Evolutionary conservation across 805 yeast genomes (phyloP).

Genomic region (Ogataea zsoltii): DNA sequence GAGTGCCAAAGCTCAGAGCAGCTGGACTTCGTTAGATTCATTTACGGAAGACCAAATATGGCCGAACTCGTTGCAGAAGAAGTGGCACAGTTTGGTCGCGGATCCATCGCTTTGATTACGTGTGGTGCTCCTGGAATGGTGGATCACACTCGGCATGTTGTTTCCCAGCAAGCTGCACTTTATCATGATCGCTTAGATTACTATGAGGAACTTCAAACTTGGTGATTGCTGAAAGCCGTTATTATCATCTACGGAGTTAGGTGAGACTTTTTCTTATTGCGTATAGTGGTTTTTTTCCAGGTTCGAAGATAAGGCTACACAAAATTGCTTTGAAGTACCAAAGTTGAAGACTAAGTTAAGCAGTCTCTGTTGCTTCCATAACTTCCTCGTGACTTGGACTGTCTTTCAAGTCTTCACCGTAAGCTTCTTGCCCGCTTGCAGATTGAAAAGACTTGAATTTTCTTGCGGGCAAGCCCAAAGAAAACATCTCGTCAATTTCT

Average conservation of each 20-base stretch:
- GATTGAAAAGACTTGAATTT: neutral
- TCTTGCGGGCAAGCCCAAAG: slow-evolving; percentile 32
- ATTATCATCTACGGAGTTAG: too few species aligned
- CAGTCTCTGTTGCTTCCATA: too few species aligned
- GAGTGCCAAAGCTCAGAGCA: slow-evolving; percentile 6
- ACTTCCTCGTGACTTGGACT: too few species aligned
- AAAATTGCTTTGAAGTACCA: too few species aligned
- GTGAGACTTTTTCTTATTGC: too few species aligned
- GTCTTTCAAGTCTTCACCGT: too few species aligned
- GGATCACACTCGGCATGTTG: slow-evolving; percentile 52
- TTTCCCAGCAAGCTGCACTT: slow-evolving; percentile 42
- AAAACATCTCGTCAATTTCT: slow-evolving; percentile 59
- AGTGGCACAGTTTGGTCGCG: slow-evolving; percentile 36
- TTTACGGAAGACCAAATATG: slow-evolving; percentile 43
- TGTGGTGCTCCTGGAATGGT: slow-evolving; percentile 49
- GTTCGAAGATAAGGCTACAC: too few species aligned
- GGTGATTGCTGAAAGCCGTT: slow-evolving; percentile 40
- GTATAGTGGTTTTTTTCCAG: too few species aligned
- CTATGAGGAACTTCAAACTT: slow-evolving; percentile 71
- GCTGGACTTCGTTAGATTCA: slow-evolving; percentile 36
- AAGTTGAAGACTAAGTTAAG: too few species aligned
- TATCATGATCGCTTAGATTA: slow-evolving; percentile 59
- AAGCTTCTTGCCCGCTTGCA: too few species aligned
- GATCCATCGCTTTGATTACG: slow-evolving; percentile 40
- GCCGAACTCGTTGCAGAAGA: slow-evolving; percentile 34